Percentiles rank a stretch among this genome's conserved stretches.
These are phyloP conservation scores for Nannizzia gypsea DNA, from an alignment of 2,329 filamentous ascomycete genomes.

Conservation along the genomic window DNA sequence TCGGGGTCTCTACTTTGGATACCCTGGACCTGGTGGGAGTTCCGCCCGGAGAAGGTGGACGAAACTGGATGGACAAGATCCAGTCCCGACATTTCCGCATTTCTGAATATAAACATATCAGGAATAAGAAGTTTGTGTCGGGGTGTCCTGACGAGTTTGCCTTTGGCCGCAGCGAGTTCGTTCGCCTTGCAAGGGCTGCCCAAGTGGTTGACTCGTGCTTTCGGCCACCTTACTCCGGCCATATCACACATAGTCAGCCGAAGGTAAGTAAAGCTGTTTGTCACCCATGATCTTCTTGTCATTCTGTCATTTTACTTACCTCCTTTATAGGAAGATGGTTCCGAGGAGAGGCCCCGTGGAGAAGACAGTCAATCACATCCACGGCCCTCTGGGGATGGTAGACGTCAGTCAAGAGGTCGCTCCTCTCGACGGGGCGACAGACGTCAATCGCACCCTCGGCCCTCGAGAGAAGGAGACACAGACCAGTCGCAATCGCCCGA, in stretches of 20 bases:
- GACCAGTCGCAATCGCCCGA: too few relatives aligned
- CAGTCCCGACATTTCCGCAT: constrained; percentile 65
- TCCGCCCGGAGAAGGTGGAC: constrained; percentile 49
- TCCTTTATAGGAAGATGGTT: too few relatives aligned
- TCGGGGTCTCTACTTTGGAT: constrained; percentile 74
- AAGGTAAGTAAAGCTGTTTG: not conserved
- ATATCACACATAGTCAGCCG: constrained; percentile 8
- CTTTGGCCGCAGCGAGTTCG: constrained; percentile 48
- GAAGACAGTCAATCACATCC: too few relatives aligned
- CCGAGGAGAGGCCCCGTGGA: too few relatives aligned
- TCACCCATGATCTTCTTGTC: not conserved
- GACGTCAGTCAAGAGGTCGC: too few relatives aligned
- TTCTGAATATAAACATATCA: constrained; percentile 51
- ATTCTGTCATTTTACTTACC: too few relatives aligned
- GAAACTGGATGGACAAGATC: constrained; percentile 57
- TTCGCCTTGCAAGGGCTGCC: constrained; percentile 37
- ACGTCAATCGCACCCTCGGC: too few relatives aligned
- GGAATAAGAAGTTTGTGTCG: constrained; percentile 56
- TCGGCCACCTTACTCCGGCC: constrained; percentile 41
- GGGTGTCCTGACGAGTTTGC: constrained; percentile 73
- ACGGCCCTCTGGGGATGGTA: too few relatives aligned
- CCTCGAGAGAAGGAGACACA: too few relatives aligned
- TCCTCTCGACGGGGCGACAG: too few relatives aligned
- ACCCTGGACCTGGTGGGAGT: constrained; percentile 46
- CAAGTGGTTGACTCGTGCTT: constrained; percentile 44